Evolutionary conservation across 768 basidiomycete genomes (phyloP), one percentile per base, ranked within the genome.

Genomic region (Mycena amicta): DNA sequence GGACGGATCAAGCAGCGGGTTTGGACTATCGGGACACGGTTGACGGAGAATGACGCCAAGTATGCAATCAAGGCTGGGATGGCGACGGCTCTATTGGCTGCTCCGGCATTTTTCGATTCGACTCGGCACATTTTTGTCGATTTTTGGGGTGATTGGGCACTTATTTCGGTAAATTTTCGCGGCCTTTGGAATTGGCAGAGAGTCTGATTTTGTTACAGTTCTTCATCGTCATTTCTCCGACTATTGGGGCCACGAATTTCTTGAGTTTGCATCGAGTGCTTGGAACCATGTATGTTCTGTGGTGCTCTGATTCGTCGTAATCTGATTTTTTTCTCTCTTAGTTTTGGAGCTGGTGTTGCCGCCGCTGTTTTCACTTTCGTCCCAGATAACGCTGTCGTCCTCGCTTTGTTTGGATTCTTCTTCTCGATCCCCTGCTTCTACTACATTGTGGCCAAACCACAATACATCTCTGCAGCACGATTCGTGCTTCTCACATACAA

Each of bases 351-450:
- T 1, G 72, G 77, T 2, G 83, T 88, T 0, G 95, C 95, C 3
- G 85, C 88, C 15, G 75, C 73, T 1, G 77, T 90, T 5, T 97
- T 90, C 72, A 77, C 84, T 0, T 64, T 88, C 12, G 93, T 93
- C 68, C 88, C 90, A 1, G 87, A 92, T 33, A 83, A 93, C 50
- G 80, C 92, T 0, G 70, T 86, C 29, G 75, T 88, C 2, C 80
- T 99, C 5, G 84, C 94, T 0, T 72, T 91, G 30, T 89, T 94
- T 60, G 96, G 97, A 0, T 92, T 94, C 70, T 75, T 94, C 63
- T 93, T 90, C 68, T 94, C 94, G 0, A 77, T 97, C 6, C 97
- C 96, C 18, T 98, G 96, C 71, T 98, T 96, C 75, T 95, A 92
- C 73, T 88, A 86, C 68, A 90, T 95, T 61, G 83, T 97, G 31